Evolutionary conservation across 306 rosid species (phyloP), one percentile per base, ranked within the genome.

Genomic region (Oemleria cerasiformis): DNA sequence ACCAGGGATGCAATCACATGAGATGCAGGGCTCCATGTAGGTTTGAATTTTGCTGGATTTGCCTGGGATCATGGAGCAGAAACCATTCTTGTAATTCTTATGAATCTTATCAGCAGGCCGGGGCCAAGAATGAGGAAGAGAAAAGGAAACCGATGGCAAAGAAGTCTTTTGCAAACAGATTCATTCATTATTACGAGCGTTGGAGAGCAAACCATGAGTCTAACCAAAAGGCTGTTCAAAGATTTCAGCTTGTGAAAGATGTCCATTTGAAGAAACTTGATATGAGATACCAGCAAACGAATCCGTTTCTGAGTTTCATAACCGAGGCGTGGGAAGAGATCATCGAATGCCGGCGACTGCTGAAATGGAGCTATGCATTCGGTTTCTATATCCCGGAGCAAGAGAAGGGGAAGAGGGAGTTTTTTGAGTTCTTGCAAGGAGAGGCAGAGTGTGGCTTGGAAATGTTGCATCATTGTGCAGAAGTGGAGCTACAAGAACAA

Each of bases 1-100:
- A 85, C 81, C 92, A 82, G 57, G 98, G 98, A 13, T 92, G 98
- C 79, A 92, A 86, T 89, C 98, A 92, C 80, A 92, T 92, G 94
- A 87, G 88, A 38, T 92, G 98, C 70, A 85, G 89, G 10, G 88
- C 90, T 17, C 97, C 97, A 30, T 92, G 98, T 75, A 86, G 77
- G 82, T 86, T 86, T 72, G 92, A 92, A 73, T 92, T 89, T 80
- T 92, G 98, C 85, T 92, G 98, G 98, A 75, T 87, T 61, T 92
- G 97, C 82, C 83, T 87, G 25, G 92, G 90, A 59, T 84, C 81
- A 12, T 92, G 96, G 96, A 57, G 86, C 61, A 20, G 84, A 3
- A 87, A 75, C 60, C 92, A 92, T 85, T 90, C 90, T 48, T 89
- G 96, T 77, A 89, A 89, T 62, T 85, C 87, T 6, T 87, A 84